Evolutionary conservation across 331 rosid species (phyloP).

Genomic region (Ulmus americana): DNA sequence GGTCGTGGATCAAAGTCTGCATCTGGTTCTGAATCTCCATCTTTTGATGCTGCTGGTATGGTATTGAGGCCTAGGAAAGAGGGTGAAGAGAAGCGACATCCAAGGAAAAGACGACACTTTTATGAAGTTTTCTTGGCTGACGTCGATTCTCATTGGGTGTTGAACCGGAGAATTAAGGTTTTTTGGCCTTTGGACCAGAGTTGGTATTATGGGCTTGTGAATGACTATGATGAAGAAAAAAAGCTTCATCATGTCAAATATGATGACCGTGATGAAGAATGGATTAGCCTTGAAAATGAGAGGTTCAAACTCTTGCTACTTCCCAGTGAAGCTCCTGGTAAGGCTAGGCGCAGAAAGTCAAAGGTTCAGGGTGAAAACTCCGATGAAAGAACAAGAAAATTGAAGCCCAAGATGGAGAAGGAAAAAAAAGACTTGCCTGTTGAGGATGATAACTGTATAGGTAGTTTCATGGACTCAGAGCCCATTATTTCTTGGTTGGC

Average conservation of each 20-base stretch:
- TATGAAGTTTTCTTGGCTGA: slow-evolving; percentile 64
- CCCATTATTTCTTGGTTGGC: slow-evolving; percentile 93
- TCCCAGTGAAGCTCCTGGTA: slow-evolving; percentile 85
- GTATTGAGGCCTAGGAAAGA: slow-evolving; percentile 76
- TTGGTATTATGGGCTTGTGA: slow-evolving; percentile 85
- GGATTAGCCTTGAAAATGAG: slow-evolving; percentile 83
- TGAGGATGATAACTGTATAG: slow-evolving; percentile 49
- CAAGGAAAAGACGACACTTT: slow-evolving; percentile 84
- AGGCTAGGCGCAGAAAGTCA: slow-evolving; percentile 32
- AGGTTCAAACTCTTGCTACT: slow-evolving; percentile 85
- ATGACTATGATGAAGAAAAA: slow-evolving; percentile 51
- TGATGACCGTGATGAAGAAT: slow-evolving; percentile 92
- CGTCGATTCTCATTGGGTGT: slow-evolving; percentile 66
- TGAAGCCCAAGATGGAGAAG: slow-evolving; percentile 42
- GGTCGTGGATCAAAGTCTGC: slow-evolving; percentile 38
- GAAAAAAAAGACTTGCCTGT: slow-evolving; percentile 30
- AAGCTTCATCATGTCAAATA: slow-evolving; percentile 84
- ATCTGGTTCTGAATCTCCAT: slow-evolving; percentile 59
- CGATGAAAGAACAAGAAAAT: slow-evolving; percentile 36
- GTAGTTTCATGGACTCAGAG: slow-evolving; percentile 69
- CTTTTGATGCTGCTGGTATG: slow-evolving; percentile 65
- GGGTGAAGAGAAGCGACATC: slow-evolving; percentile 45
- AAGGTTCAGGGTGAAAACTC: slow-evolving; percentile 27
- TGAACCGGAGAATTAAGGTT: slow-evolving; percentile 70
- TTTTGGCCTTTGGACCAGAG: slow-evolving; percentile 96